Evolutionary conservation across 2,329 filamentous ascomycete species (phyloP).

Genomic region (Nannizziopsis arthrosporioides): DNA sequence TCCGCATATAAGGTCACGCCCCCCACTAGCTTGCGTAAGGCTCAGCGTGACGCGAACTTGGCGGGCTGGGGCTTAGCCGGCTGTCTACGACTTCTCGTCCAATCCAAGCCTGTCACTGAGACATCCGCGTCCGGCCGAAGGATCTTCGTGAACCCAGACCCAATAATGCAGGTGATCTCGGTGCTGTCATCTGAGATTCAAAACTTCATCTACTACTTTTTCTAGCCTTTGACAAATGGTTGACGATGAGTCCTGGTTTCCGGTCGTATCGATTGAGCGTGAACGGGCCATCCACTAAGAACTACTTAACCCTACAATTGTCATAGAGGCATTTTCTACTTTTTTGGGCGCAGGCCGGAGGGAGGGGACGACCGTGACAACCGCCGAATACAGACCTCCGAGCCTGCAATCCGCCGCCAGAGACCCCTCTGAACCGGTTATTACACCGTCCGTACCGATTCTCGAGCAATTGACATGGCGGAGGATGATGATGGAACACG

Average conservation of each 20-base stretch:
- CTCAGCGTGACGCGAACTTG: too few relatives aligned
- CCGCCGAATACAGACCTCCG: not conserved
- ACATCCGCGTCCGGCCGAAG: too few relatives aligned
- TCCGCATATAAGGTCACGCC: too few relatives aligned
- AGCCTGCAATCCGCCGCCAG: not conserved
- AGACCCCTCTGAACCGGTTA: not conserved
- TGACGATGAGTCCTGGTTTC: slow-evolving; percentile 6
- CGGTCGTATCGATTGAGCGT: not conserved
- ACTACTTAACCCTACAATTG: not conserved
- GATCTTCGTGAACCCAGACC: not conserved
- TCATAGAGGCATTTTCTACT: not conserved
- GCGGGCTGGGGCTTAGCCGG: too few relatives aligned
- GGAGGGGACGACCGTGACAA: not conserved
- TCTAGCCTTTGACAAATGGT: not conserved
- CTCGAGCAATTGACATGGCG: slow-evolving; percentile 9
- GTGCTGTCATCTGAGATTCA: not conserved
- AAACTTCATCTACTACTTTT: not conserved
- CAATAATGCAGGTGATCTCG: not conserved
- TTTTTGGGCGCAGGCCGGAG: not conserved
- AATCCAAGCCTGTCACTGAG: too few relatives aligned
- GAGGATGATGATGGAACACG: slow-evolving; percentile 2
- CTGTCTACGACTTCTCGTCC: too few relatives aligned
- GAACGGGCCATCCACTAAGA: not conserved
- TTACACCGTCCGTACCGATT: not conserved
- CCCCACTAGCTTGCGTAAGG: too few relatives aligned